These are phyloP conservation scores for Aegilops tauschii DNA, from an alignment of 176 grass and related monocot genomes.

Conservation along the genomic window DNA sequence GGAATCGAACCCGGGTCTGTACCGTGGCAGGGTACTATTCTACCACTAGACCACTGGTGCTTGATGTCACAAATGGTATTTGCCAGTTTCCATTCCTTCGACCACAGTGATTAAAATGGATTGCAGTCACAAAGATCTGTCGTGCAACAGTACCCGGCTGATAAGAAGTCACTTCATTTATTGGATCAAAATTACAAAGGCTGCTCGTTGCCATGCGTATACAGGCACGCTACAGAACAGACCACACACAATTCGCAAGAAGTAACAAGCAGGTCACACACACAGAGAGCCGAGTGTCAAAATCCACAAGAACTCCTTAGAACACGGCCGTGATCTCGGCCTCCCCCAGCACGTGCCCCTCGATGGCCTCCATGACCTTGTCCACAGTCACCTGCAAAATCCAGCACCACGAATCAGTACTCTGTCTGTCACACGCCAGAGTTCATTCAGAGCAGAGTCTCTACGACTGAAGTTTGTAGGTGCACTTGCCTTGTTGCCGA, in stretches of 20 bases:
- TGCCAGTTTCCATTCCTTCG: no score
- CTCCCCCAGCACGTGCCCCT: constrained; percentile 67
- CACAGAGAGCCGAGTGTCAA: not conserved
- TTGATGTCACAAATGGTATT: accelerated
- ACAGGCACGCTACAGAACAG: not conserved
- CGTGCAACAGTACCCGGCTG: not conserved
- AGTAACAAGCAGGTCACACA: not conserved
- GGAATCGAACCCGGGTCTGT: constrained; percentile 62
- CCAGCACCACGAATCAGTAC: not conserved
- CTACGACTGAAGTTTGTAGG: not conserved
- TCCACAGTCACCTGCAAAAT: constrained; percentile 62
- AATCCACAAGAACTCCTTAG: not conserved
- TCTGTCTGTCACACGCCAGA: no score
- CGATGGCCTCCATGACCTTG: constrained; percentile 65
- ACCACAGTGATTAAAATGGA: not conserved
- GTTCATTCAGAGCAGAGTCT: not conserved
- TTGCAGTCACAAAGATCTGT: not conserved
- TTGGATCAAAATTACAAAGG: constrained; percentile 20
- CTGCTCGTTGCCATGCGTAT: not conserved
- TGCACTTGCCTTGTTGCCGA: constrained; percentile 64
- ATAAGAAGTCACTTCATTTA: constrained; percentile 17
- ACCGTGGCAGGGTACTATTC: constrained; percentile 80
- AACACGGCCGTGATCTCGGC: constrained; percentile 67
- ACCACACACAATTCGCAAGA: not conserved
- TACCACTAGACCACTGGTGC: constrained; percentile 78